Base-by-base conservation (phyloP, 768 basidiomycete genomes). In the Suillus lakei region DNA sequence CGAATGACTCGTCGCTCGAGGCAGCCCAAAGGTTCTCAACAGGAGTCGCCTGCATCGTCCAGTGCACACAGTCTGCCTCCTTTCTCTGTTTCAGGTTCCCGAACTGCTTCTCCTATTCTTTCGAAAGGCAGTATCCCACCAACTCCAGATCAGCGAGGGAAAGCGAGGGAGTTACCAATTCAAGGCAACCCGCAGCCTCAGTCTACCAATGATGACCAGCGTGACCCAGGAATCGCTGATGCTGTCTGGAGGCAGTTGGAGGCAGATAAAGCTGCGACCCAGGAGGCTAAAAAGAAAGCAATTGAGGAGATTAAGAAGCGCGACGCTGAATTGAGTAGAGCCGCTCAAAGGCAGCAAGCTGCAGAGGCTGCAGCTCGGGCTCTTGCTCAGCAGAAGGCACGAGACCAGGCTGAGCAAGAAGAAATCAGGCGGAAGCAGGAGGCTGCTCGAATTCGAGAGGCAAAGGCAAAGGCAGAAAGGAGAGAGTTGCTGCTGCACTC, bases 191-290 rank as follows among this genome's bases (percentile, higher is more conserved):
- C 36, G 16, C 62, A n/a, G 21, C 32, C 53, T 12, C 53, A n/a
- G 32, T 43, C 23, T 50, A 30, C 15, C 23, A 28, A 63, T 34
- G 5, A 61, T 60, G 68, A 23, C 0, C 68, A 60, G 28, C 81
- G 85, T 28, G 89, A 89, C 71, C 54, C 79, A 23, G 89, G 84
- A 0, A 86, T 90, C 5, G 69, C 81, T 0, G 86, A 90, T 70
- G 71, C 70, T 1, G 71, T 81, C 13, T 90, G 89, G 89, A 32
- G 67, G 12, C 78, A 85, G 66, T 74, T 90, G 0, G 82, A 86
- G 55, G 77, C 75, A 7, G 77, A 73, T 61, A 76, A 73, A 51
- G 74, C 69, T 0, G 77, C 71, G 5, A 75, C 67, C 26, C 70
- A 69, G 26, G 71, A 74, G 48, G 63, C 51, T 32, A 59, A 66